A percentile compares a stretch with the other conserved stretches of the same genome.
phyloP scores from a whole-genome alignment of 306 rosid genomes.

The Delonix regia region DNA sequence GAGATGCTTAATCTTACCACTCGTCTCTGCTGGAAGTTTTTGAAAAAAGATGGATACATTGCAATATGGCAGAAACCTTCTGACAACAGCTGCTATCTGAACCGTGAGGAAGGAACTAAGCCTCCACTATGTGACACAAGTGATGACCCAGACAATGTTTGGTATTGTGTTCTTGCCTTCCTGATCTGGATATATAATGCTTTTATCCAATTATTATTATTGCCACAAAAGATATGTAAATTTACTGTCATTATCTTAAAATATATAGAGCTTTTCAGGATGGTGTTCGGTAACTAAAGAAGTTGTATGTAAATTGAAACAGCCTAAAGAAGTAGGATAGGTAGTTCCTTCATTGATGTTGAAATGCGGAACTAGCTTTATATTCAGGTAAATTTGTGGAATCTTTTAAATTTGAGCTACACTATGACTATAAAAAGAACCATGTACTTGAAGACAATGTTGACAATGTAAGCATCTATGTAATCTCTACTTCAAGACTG shows the following conservation, averaged over 20 bases:
- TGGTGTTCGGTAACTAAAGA: conserved; percentile 1
- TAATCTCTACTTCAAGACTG: background rate
- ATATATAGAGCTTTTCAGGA: conserved; percentile 28
- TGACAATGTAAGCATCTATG: conserved; percentile 8
- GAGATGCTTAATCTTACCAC: conserved; percentile 91
- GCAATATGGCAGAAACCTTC: conserved; percentile 88
- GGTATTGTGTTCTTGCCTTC: conserved; percentile 55
- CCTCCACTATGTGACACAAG: conserved; percentile 81
- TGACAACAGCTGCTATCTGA: conserved; percentile 73
- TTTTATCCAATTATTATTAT: conserved; percentile 13
- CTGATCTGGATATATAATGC: conserved; percentile 23
- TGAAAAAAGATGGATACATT: conserved; percentile 83
- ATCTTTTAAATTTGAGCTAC: conserved; percentile 1
- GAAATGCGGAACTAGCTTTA: conserved; percentile 19
- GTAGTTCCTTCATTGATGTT: conserved; percentile 9
- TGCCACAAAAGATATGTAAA: conserved; percentile 15
- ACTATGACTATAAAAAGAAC: background rate
- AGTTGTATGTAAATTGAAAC: conserved; percentile 24
- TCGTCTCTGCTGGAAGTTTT: conserved; percentile 89
- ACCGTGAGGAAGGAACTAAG: conserved; percentile 68
- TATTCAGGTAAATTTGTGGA: conserved; percentile 23
- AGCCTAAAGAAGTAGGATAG: conserved; percentile 30
- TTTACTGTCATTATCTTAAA: conserved; percentile 24
- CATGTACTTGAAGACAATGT: background rate
- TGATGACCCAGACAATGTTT: conserved; percentile 87